Conservation (phyloP, 257 asterid genomes). For the Gynochthodes officinalis region DNA sequence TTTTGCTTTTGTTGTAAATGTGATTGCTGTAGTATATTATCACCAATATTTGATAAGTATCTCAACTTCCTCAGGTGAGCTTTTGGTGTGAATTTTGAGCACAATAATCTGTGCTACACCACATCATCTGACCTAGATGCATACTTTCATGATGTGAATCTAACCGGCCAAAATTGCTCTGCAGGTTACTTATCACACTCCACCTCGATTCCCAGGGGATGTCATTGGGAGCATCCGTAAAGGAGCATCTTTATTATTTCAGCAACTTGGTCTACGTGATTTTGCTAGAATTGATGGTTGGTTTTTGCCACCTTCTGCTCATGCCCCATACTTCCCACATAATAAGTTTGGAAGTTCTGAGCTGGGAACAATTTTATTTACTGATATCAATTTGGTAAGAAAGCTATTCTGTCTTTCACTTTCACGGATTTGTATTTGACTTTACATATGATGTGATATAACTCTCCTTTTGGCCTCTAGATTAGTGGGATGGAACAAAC, state of each 20-base stretch:
- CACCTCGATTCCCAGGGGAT: conserved; percentile 79
- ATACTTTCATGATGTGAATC: background rate
- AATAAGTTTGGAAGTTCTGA: conserved; percentile 60
- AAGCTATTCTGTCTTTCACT: conserved; percentile 9
- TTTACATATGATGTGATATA: conserved; percentile 18
- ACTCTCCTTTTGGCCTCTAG: conserved; percentile 33
- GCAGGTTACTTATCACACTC: conserved; percentile 87
- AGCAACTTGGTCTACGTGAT: conserved; percentile 75
- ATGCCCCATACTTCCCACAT: conserved; percentile 43
- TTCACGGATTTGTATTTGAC: conserved; percentile 12
- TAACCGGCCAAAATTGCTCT: conserved; percentile 16
- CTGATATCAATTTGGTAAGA: conserved; percentile 86
- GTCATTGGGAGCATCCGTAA: conserved; percentile 60
- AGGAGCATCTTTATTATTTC: conserved; percentile 76
- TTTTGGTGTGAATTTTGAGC: background rate
- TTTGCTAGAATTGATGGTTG: conserved; percentile 96
- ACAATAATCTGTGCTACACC: background rate
- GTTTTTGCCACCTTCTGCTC: conserved; percentile 63
- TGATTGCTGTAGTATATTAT: background rate
- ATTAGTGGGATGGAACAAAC: conserved; percentile 97
- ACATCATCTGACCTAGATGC: conserved; percentile 3
- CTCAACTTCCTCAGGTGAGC: background rate
- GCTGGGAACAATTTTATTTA: conserved; percentile 65
- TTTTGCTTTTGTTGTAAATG: background rate
- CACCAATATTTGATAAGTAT: background rate